Evolutionary conservation across 2,329 filamentous ascomycete species (phyloP).

Genomic region (Aspergillus carbonarius): DNA sequence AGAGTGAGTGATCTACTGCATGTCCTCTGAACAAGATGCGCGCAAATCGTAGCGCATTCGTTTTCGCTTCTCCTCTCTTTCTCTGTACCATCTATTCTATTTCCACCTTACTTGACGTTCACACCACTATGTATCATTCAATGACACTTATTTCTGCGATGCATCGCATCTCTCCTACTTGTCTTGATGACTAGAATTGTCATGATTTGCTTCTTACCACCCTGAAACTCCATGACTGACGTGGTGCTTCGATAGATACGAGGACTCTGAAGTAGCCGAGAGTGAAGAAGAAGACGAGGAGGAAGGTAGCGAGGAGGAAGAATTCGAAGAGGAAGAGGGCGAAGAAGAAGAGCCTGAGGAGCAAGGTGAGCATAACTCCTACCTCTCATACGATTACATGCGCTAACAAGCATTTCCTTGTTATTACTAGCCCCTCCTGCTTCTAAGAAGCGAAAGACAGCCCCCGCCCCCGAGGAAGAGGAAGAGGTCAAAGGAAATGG

Average conservation of each 20-base stretch:
- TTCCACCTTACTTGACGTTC: neutral
- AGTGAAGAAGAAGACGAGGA: conserved; percentile 27
- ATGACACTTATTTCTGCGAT: neutral
- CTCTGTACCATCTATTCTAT: neutral
- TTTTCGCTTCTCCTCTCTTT: neutral
- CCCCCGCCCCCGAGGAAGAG: conserved; percentile 19
- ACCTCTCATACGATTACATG: neutral
- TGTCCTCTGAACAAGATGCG: neutral
- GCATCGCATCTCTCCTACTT: neutral
- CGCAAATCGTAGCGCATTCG: neutral
- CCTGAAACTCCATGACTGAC: neutral
- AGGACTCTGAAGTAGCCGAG: conserved; percentile 30
- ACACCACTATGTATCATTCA: neutral
- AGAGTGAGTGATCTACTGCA: conserved; percentile 40
- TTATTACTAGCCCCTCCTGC: conserved; percentile 22
- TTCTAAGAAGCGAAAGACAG: conserved; percentile 36
- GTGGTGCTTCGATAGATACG: conserved; percentile 29
- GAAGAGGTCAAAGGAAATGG: conserved; percentile 18
- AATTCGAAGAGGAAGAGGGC: conserved; percentile 23
- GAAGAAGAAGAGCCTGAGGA: conserved; percentile 28
- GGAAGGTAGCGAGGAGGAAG: conserved; percentile 30
- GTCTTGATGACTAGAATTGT: no score
- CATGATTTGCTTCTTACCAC: neutral
- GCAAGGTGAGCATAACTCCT: conserved; percentile 18
- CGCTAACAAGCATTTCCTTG: neutral